phyloP scores from a whole-genome alignment of 1,139 yeast species.

The Magnusiomyces suaveolens region DNA sequence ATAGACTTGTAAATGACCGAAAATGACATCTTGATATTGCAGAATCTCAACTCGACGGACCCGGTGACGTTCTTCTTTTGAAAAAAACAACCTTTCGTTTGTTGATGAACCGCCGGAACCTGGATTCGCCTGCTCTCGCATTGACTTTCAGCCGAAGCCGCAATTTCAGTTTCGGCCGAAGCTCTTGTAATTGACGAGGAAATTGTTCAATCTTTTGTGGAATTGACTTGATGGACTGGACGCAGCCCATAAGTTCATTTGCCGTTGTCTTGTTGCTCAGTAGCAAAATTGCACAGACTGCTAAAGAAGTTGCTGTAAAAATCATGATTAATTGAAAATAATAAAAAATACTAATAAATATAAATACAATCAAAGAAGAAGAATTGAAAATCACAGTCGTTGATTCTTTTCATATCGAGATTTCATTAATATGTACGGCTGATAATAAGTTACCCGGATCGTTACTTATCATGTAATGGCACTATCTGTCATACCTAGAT shows the following conservation, averaged over 20 bases:
- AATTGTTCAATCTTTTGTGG: neutral
- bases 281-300: neutral
- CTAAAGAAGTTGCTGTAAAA: too few species aligned
- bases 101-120: neutral
- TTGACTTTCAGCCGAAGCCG: neutral
- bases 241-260: neutral
- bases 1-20: too few species aligned
- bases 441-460: neutral
- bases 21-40: too few species aligned
- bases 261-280: neutral
- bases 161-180: neutral
- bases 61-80: neutral
- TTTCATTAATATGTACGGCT: too few species aligned
- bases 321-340: too few species aligned
- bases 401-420: too few species aligned
- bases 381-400: too few species aligned
- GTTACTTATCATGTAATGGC: too few species aligned
- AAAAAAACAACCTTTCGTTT: neutral
- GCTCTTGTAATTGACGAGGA: neutral
- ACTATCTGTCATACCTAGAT: too few species aligned
- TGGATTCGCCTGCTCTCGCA: neutral
- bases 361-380: too few species aligned
- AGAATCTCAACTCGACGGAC: too few species aligned
- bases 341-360: too few species aligned
- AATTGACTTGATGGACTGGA: neutral